Percentiles rank a stretch among this genome's conserved stretches.
Conservation (phyloP, 176 grass and related monocot genomes). For the Oryza officinalis region DNA sequence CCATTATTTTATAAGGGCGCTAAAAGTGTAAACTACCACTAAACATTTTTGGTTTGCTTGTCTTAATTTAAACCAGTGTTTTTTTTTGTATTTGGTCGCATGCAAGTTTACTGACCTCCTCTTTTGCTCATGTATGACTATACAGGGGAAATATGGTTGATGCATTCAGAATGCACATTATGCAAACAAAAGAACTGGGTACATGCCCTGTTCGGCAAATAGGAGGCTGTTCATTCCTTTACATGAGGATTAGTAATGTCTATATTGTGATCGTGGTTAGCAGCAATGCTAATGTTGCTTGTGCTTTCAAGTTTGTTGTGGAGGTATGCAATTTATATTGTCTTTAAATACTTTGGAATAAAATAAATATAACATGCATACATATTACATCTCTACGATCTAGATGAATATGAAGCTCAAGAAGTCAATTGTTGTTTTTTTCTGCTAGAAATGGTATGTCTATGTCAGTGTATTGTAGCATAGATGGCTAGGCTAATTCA, state of each 20-base stretch:
- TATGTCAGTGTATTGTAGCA: neutral
- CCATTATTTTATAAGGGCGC: neutral
- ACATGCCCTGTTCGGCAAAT: slow-evolving; percentile 92
- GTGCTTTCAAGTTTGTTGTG: slow-evolving; percentile 93
- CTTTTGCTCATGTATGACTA: slow-evolving; percentile 6
- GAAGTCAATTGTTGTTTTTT: slow-evolving; percentile 1
- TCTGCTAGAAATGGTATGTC: neutral
- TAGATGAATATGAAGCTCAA: slow-evolving; percentile 23
- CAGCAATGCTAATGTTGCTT: slow-evolving; percentile 93
- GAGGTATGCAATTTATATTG: slow-evolving; percentile 52
- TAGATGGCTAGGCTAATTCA: neutral
- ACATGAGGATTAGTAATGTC: slow-evolving; percentile 97
- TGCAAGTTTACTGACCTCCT: slow-evolving; percentile 12
- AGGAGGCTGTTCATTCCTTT: slow-evolving; percentile 90
- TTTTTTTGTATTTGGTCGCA: neutral
- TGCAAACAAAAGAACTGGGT: slow-evolving; percentile 96
- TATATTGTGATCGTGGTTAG: slow-evolving; percentile 94
- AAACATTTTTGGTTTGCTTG: neutral
- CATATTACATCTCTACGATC: neutral
- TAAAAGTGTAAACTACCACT: neutral
- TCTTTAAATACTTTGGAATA: neutral
- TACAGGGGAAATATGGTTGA: slow-evolving; percentile 95
- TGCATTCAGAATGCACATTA: slow-evolving; percentile 95
- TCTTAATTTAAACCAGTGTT: neutral
- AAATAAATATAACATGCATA: neutral